Evolutionary conservation across 148 eudicot species (phyloP).

Genomic region (Talinum fruticosum): DNA sequence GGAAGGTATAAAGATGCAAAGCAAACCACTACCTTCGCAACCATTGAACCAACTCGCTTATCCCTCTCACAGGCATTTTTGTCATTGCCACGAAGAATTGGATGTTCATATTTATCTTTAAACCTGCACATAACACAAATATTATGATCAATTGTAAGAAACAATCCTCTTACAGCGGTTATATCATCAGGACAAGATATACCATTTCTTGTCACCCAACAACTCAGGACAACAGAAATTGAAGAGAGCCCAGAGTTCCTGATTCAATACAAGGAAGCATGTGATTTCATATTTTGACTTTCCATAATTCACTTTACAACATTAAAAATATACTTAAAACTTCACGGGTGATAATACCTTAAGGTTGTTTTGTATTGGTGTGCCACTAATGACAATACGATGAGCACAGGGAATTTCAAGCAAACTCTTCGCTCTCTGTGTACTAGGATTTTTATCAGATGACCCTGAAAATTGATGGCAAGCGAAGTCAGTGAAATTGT

Average conservation of each 20-base stretch:
- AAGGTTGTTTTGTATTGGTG: conserved; percentile 90
- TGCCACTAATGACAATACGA: conserved; percentile 94
- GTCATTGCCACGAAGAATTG: conserved; percentile 85
- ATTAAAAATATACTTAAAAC: not conserved
- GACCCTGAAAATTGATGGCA: conserved; percentile 58
- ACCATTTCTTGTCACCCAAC: conserved; percentile 89
- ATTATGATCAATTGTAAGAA: conserved; percentile 11
- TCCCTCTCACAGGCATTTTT: conserved; percentile 90
- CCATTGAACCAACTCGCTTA: conserved; percentile 77
- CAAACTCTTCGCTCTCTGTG: conserved; percentile 97
- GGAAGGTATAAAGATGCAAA: not conserved
- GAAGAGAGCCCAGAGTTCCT: conserved; percentile 98
- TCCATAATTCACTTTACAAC: not conserved
- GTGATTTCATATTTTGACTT: conserved; percentile 2
- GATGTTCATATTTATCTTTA: conserved; percentile 66
- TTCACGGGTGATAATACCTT: conserved; percentile 46
- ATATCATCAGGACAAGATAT: conserved; percentile 14
- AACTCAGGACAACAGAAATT: conserved; percentile 89
- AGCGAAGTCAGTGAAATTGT: conserved; percentile 3
- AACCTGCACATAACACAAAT: conserved; percentile 46
- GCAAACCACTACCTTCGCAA: conserved; percentile 69
- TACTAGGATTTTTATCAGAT: conserved; percentile 94
- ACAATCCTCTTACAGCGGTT: not conserved
- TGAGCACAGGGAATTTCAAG: conserved; percentile 80
- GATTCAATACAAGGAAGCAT: conserved; percentile 17